Evolutionary conservation across 345 rosid genomes (phyloP).

Genomic region (Acer yangbiense): DNA sequence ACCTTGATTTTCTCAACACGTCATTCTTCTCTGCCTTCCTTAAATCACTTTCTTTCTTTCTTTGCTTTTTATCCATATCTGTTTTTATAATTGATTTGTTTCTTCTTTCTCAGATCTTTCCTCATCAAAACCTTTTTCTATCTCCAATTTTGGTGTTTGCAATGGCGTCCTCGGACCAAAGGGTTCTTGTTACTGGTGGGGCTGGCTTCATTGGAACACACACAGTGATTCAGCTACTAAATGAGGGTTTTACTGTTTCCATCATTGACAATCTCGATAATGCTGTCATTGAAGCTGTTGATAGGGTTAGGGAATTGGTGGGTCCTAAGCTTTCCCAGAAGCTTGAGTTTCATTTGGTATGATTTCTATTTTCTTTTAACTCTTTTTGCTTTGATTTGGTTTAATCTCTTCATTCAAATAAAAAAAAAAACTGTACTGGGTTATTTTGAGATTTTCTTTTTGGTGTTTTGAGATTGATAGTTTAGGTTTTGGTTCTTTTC

Average conservation of each 20-base stretch:
- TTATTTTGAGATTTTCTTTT: too few species aligned
- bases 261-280: conserved; percentile 90
- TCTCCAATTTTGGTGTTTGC: not conserved
- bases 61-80: not conserved
- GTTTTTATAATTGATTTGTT: too few species aligned
- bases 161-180: conserved; percentile 50
- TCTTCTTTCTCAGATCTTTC: not conserved
- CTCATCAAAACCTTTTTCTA: not conserved
- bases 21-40: not conserved
- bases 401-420: too few species aligned
- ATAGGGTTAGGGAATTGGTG: conserved; percentile 74
- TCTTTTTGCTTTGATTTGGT: not conserved
- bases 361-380: conserved; percentile 12
- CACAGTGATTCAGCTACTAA: conserved; percentile 82
- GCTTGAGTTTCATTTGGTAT: conserved; percentile 76
- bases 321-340: conserved; percentile 72
- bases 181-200: conserved; percentile 89
- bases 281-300: conserved; percentile 75
- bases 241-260: conserved; percentile 72
- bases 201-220: conserved; percentile 98
- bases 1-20: conserved; percentile 40
- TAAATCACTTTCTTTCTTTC: not conserved
- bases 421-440: too few species aligned
- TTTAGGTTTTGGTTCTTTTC: conserved; percentile 8
- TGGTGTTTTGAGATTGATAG: not conserved